Evolutionary conservation across 805 yeast genomes (phyloP), one percentile per base, ranked within the genome.

Genomic region (Sugiyamaella americana): DNA sequence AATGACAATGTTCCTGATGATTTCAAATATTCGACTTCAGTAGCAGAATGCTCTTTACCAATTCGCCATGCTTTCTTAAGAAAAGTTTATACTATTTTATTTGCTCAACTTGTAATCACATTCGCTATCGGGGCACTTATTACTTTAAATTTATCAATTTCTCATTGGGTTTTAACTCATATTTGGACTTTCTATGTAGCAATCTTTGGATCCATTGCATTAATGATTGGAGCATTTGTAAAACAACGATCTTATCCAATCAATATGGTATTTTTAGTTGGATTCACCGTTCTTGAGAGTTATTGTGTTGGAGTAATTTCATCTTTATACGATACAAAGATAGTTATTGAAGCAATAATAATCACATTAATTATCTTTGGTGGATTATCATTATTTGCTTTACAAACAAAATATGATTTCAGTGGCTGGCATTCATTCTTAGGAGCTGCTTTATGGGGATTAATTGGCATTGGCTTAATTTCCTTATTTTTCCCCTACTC

Each of bases 1-100:
- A 55, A 50, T 23, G 60, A 54, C 46, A 47, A 61, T 48, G 48
- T 65, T 41, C 68, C 69, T 3, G 70, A 87, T 55, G 95, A 86
- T 64, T 87, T 87, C 76, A 87, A 87, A 62, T 86, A 82, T 64
- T 78, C 84, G 30, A 83, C 84, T 4, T 74, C 76, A 44, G 94
- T 87, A 20, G 78, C 87, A 2, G 80, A 84, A 26, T 86, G 95
- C 65, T 85, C 83, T 49, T 67, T 85, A 43, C 78, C 83, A 13
- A 72, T 87, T 35, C 78, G 96, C 56, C 84, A 82, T 53, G 73
- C 80, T 62, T 87, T 87, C 57, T 69, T 85, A 55, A 74, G 88
- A 49, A 84, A 84, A 59, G 96, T 87, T 5, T 88, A 87, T 64
- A 69, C 87, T 4, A 71, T 88, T 40, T 71, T 87, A 42, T 63